Percentiles rank a stretch among this genome's conserved stretches.
Evolutionary conservation across 2,329 filamentous ascomycete species (phyloP).

Genomic region (Fragosphaeria purpurea): DNA sequence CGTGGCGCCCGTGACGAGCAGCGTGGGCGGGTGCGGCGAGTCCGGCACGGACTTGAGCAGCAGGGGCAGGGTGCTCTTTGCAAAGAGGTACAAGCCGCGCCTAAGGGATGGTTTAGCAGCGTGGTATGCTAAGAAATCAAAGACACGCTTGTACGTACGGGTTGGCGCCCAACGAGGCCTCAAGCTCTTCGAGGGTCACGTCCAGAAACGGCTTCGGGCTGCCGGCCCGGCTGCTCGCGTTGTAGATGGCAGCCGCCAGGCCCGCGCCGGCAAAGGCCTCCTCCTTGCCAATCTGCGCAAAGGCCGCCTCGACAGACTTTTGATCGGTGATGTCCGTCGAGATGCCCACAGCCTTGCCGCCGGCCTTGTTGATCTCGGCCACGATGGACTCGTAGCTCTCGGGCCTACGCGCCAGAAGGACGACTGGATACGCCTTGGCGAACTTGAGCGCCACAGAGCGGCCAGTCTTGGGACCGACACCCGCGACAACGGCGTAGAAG

Average conservation of each 20-base stretch:
- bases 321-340: conserved; percentile 52
- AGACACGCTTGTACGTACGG: conserved; percentile 29
- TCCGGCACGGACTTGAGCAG: conserved; percentile 51
- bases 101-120: conserved; percentile 23
- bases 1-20: conserved; percentile 83
- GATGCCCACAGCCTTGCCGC: conserved; percentile 63
- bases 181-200: conserved; percentile 38
- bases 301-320: conserved; percentile 42
- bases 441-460: conserved; percentile 42
- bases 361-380: conserved; percentile 54
- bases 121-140: too few relatives aligned
- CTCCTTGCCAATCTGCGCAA: conserved; percentile 51
- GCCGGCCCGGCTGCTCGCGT: conserved; percentile 46
- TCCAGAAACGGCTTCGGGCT: conserved; percentile 50
- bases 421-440: conserved; percentile 58
- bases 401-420: conserved; percentile 60
- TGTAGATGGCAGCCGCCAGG: conserved; percentile 60
- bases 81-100: conserved; percentile 65
- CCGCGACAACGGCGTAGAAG: conserved; percentile 59
- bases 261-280: conserved; percentile 36
- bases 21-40: conserved; percentile 57
- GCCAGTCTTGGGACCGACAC: conserved; percentile 58
- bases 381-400: conserved; percentile 58
- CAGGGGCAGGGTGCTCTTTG: conserved; percentile 59
- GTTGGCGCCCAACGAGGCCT: conserved; percentile 33